Base-by-base conservation (phyloP, 176 grass and related monocot species). In the Guadua angustifolia region DNA sequence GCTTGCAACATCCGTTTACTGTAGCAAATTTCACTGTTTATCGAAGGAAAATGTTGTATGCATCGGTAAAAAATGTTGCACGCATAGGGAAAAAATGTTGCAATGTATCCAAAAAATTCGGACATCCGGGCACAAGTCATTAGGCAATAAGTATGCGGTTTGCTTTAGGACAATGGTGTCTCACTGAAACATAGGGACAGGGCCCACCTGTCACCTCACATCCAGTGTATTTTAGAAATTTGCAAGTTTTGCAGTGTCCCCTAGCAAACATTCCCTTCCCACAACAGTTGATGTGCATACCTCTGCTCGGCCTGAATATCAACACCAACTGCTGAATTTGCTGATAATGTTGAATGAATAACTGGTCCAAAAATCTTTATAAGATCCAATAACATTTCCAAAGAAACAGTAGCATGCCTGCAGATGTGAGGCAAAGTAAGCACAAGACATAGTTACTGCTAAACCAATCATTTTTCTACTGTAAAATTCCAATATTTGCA, bases 251-350 rank as follows among this genome's bases (percentile, higher is more conserved):
- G 52, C 43, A 17, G 16, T 6, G 13, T 55, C 65, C 36, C 51
- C 36, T 71, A 82, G 24, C 36, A 65, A 80, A 9, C 33, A 55
- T 63, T 74, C 36, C 66, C 11, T 56, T 64, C 25, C 35, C 22
- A 19, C 40, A 43, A 66, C 12, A 38, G 50, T 60, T 52, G 22
- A 67, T 11, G 53, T 44, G 25, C 43, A 47, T 76, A 99, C 96
- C 96, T 99, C 47, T 94, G 93, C 49, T 99, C 93, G 9, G 89
- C 96, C 74, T 94, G 91, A 87, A 95, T 79, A 80, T 99, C 84
- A 85, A 95, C 91, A 61, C 91, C 88, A 57, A 93, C 91, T 4
- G 26, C 42, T 86, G 84, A 91, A 89, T 85, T 92, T 49, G 93
- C 78, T 44, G 86, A 89, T 69, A 99, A 71, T 74, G 93, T 94